phyloP scores from a whole-genome alignment of 352 stramenopile genomes.

The Pythium aquatile region DNA sequence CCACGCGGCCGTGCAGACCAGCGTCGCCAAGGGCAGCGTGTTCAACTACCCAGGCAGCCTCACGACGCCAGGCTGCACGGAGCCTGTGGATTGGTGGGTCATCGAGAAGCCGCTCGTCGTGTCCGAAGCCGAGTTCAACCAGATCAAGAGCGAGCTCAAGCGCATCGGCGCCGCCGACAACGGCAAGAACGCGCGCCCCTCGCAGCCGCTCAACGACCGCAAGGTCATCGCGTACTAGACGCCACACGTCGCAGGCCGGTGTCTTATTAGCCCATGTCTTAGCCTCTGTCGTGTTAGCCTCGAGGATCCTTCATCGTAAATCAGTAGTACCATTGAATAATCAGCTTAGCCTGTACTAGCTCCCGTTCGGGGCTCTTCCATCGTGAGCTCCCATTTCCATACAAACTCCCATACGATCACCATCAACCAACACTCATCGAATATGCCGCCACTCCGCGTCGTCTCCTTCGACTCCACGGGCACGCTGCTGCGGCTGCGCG shows the following conservation, averaged over 20 bases:
- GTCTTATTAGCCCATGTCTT: no score
- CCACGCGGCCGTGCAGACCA: conserved; percentile 1
- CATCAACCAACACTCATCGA: neutral
- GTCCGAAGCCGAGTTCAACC: conserved; percentile 32
- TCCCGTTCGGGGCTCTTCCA: neutral
- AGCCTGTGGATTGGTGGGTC: conserved; percentile 68
- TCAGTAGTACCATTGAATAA: neutral
- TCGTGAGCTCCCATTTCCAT: neutral
- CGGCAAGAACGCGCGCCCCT: conserved; percentile 19
- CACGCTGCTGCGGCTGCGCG: conserved; percentile 57
- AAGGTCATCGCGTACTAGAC: conserved; percentile 16
- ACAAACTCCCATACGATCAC: neutral
- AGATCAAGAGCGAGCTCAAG: conserved; percentile 20
- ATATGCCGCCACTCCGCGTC: neutral
- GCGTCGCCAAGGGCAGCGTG: conserved; percentile 19
- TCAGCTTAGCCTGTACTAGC: no score
- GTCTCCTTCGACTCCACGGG: conserved; percentile 60
- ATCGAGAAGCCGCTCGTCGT: conserved; percentile 49
- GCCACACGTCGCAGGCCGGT: conserved; percentile 1
- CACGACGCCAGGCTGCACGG: conserved; percentile 50
- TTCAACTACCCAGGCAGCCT: conserved; percentile 75
- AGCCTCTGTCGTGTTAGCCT: neutral
- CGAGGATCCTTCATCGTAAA: neutral
- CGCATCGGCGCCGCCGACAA: conserved; percentile 7
- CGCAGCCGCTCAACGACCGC: conserved; percentile 25